phyloP scores from a whole-genome alignment of 1,284 basidiomycete genomes.

The Pholiota adiposa region DNA sequence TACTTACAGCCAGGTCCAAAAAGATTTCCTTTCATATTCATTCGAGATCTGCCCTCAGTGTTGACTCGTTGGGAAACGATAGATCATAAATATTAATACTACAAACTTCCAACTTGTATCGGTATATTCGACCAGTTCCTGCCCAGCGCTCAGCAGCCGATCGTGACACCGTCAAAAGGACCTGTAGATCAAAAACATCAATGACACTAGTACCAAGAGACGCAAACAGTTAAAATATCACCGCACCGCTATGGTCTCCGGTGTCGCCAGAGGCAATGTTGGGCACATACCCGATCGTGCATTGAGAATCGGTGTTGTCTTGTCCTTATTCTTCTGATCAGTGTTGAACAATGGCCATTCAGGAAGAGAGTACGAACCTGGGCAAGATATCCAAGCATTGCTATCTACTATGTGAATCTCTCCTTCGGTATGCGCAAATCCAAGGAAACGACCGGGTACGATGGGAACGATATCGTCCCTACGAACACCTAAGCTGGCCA shows the following conservation, averaged over 20 bases:
- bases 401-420: constrained; percentile 42
- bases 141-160: constrained; percentile 43
- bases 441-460: constrained; percentile 34
- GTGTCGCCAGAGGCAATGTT: constrained; percentile 45
- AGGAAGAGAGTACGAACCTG: constrained; percentile 37
- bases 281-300: constrained; percentile 57
- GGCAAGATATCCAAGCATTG: constrained; percentile 39
- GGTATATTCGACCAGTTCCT: too few relatives aligned
- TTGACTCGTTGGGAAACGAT: too few relatives aligned
- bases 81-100: neutral
- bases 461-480: constrained; percentile 20
- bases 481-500: neutral
- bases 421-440: constrained; percentile 44
- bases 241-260: constrained; percentile 44
- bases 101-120: neutral
- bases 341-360: too few relatives aligned
- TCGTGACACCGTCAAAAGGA: constrained; percentile 58
- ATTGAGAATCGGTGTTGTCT: constrained; percentile 52
- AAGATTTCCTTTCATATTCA: too few relatives aligned
- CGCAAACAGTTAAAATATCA: neutral
- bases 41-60: too few relatives aligned
- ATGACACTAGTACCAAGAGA: neutral
- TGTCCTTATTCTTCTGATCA: constrained; percentile 39
- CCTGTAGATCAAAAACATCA: too few relatives aligned
- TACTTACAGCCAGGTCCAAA: too few relatives aligned